Percentiles rank a stretch among this genome's conserved stretches.
Evolutionary conservation across 2,329 filamentous ascomycete species (phyloP).

Genomic region (Alternaria infectoria): DNA sequence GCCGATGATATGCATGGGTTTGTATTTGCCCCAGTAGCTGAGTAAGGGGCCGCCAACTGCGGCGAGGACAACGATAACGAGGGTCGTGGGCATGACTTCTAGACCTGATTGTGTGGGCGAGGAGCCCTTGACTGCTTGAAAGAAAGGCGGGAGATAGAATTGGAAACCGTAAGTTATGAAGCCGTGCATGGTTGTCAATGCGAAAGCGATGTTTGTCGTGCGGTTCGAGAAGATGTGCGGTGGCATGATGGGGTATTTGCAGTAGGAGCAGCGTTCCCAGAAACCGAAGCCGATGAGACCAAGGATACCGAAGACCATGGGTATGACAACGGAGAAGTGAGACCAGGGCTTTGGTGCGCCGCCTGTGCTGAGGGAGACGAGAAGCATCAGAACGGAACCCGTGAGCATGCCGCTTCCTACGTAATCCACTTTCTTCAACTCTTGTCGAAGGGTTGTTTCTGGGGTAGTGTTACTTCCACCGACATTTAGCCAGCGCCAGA

Average conservation of each 20-base stretch:
- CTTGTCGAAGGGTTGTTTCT: constrained; percentile 14
- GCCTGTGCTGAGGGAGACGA: constrained; percentile 55
- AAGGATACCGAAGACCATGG: constrained; percentile 53
- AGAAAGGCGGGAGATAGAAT: constrained; percentile 38
- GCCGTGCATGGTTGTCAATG: constrained; percentile 39
- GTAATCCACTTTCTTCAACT: constrained; percentile 49
- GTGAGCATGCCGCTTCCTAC: constrained; percentile 55
- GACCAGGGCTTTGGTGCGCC: constrained; percentile 55
- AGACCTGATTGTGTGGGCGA: constrained; percentile 32
- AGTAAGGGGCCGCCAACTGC: constrained; percentile 30
- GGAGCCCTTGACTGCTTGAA: constrained; percentile 34
- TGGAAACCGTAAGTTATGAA: constrained; percentile 37
- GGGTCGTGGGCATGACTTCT: constrained; percentile 34
- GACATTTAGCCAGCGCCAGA: constrained; percentile 41
- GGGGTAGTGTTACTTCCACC: constrained; percentile 19
- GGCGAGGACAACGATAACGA: constrained; percentile 31
- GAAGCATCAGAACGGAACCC: constrained; percentile 47
- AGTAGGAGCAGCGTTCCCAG: constrained; percentile 48
- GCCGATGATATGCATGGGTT: constrained; percentile 34
- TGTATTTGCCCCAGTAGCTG: constrained; percentile 32
- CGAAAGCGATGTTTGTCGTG: constrained; percentile 48
- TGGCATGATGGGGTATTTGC: constrained; percentile 49
- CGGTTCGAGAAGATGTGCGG: constrained; percentile 54
- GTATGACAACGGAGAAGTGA: constrained; percentile 48
- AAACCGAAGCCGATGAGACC: constrained; percentile 49